Base-by-base conservation (phyloP, 75 land plant genomes). In the Larix kaempferi region DNA sequence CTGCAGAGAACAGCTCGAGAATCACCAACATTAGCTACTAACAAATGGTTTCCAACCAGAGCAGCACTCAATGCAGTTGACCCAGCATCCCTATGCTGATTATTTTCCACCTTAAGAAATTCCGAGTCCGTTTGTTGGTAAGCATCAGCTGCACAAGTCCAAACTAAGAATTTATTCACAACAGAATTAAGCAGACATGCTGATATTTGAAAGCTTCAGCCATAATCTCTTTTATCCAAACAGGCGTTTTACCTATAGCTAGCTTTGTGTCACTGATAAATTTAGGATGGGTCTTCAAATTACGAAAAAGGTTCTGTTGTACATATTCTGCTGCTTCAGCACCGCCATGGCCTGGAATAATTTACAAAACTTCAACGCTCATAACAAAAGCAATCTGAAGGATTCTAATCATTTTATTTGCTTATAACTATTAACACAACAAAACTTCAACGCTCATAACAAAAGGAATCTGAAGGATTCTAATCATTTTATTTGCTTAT, bases 21-120 rank as follows among this genome's bases (percentile, higher is more conserved):
- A 39, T 95, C 98, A 23, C 98, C 98, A 80, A 95, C 98, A 85
- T 95, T 96, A 54, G 99, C 99, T 76, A 96, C 95, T 55, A 94
- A 62, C 63, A 96, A 80, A 21, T 92, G 91, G 59, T 96, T 89
- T 49, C 95, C 99, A 78, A 94, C 92, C 66, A 96, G 87, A 27
- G 94, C 83, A 57, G 99, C 99, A 44, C 98, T 96, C 58, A 98
- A 96, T 76, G 99, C 99, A 75, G 99, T 96, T 75, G 98, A 93
- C 12, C 99, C 99, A 66, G 99, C 99, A 88, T 96, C 99, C 76
- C 93, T 81, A 72, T 91, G 86, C 81, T 92, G 90, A 84, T 65
- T 85, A 63, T 84, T 88, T 59, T 95, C 94, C 3, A 84, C 86
- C 78, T 90, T 91, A 62, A 96, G 85, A 79, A 92, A 94, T 16